Evolutionary conservation across 1,284 basidiomycete genomes (phyloP), one percentile per base, ranked within the genome.

Genomic region (Tylopilus orsonianus): DNA sequence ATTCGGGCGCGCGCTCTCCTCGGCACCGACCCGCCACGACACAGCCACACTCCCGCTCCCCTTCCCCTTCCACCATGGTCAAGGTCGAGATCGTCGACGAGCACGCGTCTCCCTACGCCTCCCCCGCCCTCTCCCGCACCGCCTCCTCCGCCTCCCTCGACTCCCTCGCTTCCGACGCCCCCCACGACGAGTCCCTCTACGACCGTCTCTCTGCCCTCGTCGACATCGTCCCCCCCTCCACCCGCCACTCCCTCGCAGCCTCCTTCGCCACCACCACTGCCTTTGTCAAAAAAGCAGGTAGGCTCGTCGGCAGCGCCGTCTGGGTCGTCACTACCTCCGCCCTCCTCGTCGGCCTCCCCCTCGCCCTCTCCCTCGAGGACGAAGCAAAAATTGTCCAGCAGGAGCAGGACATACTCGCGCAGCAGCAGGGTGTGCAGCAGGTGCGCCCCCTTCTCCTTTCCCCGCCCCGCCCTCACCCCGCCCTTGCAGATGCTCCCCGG

Each of bases 271-370:
- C 76, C 46, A 81, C 88, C 0, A 76, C 84, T 12, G 74, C 78
- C 7, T 78, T 85, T 60, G 49, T 91, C 36, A 85, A 82, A 60
- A 77, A 78, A 40, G 77, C 82, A 8, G 77, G 81, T 38, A 91
- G 85, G 70, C 62, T 90, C 40, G 79, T 85, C 22, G 96, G 97
- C 16, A 93, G 90, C 66, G 71, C 95, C 62, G 89, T 93, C 44
- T 99, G 96, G 96, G 81, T 97, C 56, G 77, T 96, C 64, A 96
- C 93, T 49, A 99, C 96, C 14, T 93, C 87, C 40, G 93, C 94
- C 1, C 76, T 99, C 41, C 81, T 99, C 50, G 87, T 99, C 42
- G 97, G 92, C 7, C 78, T 99, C 41, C 96, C 96, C 23, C 79
- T 97, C 56, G 93, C 94, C 2, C 78, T 99, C 57, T 89, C 87